Evolutionary conservation across 2,329 filamentous ascomycete species (phyloP).

Genomic region (Cladosporium austrohemisphaericum): DNA sequence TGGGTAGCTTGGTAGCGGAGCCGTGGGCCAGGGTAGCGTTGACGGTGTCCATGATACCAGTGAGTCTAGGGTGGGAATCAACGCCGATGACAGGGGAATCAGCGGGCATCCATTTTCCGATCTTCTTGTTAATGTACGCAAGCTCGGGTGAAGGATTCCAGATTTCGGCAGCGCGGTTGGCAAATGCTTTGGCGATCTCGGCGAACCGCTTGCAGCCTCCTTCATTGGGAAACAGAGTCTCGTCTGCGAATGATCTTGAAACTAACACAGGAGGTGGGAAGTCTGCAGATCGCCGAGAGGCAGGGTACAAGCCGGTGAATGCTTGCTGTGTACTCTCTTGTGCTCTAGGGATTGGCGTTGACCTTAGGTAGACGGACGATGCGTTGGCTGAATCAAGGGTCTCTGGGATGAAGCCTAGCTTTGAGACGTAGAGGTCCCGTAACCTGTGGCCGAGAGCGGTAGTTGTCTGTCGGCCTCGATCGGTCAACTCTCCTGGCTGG

Average conservation of each 20-base stretch:
- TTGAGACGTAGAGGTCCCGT: slow-evolving; percentile 48
- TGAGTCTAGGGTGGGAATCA: slow-evolving; percentile 77
- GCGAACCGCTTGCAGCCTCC: slow-evolving; percentile 47
- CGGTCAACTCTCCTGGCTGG: slow-evolving; percentile 55
- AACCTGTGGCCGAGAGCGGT: slow-evolving; percentile 46
- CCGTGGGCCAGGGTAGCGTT: slow-evolving; percentile 87
- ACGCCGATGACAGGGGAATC: slow-evolving; percentile 66
- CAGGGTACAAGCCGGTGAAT: slow-evolving; percentile 48
- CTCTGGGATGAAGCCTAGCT: slow-evolving; percentile 47
- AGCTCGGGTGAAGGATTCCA: slow-evolving; percentile 68
- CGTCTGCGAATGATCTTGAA: slow-evolving; percentile 43
- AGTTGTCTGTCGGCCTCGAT: slow-evolving; percentile 48
- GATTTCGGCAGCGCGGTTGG: slow-evolving; percentile 43
- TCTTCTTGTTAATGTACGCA: slow-evolving; percentile 71
- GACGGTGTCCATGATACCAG: slow-evolving; percentile 89
- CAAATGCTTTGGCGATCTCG: slow-evolving; percentile 46
- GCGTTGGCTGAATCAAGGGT: slow-evolving; percentile 37
- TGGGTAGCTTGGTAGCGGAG: slow-evolving; percentile 70
- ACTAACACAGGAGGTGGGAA: slow-evolving; percentile 45
- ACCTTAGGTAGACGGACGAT: slow-evolving; percentile 42
- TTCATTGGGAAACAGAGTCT: slow-evolving; percentile 51
- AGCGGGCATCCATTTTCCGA: slow-evolving; percentile 82
- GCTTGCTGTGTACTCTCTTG: slow-evolving; percentile 50
- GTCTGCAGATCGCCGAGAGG: slow-evolving; percentile 38
- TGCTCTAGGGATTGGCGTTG: slow-evolving; percentile 49